Evolutionary conservation across 441 rosid species (phyloP).

Genomic region (Isatis lusitanica): DNA sequence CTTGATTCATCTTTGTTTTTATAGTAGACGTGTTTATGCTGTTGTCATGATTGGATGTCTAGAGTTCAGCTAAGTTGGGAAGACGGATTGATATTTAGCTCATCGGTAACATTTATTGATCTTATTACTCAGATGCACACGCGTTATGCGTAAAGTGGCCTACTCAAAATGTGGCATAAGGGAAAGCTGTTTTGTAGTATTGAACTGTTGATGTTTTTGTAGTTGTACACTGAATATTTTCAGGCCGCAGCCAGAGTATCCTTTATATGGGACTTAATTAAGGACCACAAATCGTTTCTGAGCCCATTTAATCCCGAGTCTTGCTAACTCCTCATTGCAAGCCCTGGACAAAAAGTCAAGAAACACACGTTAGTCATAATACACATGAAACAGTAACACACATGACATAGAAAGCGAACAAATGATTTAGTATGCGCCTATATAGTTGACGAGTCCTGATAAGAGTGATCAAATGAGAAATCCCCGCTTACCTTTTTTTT

Average conservation of each 20-base stretch:
- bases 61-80: too few relatives aligned
- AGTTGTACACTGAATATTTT: not conserved
- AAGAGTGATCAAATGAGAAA: not conserved
- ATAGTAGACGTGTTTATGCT: too few relatives aligned
- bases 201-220: not conserved
- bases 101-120: not conserved
- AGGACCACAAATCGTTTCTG: not conserved
- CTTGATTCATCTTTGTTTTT: not conserved
- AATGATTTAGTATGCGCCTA: constrained; percentile 3
- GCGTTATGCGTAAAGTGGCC: not conserved
- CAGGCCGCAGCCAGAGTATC: not conserved
- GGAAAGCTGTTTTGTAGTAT: not conserved
- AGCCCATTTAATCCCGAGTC: not conserved
- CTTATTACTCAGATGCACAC: not conserved
- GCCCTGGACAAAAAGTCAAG: not conserved
- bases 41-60: too few relatives aligned
- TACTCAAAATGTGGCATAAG: not conserved
- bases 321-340: not conserved
- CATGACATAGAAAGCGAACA: not conserved
- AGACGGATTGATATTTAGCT: not conserved
- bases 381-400: not conserved
- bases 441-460: constrained; percentile 1
- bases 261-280: not conserved
- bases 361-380: not conserved
- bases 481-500: not conserved